Percentiles rank a stretch among this genome's conserved stretches.
phyloP scores from a whole-genome alignment of 176 grass and related monocot species.

The Tillandsia leiboldiana region DNA sequence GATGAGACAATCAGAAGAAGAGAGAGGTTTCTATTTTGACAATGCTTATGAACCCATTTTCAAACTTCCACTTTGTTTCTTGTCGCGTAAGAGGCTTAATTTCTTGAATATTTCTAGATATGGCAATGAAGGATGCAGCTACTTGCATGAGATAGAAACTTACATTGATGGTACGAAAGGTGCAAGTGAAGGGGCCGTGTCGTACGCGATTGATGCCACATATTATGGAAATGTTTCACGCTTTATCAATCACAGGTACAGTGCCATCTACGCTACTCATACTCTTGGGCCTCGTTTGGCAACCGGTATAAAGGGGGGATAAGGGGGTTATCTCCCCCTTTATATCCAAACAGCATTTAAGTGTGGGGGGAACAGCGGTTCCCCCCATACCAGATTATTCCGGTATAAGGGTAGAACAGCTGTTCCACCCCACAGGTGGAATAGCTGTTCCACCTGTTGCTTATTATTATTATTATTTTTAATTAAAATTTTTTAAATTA shows the following conservation, averaged over 20 bases:
- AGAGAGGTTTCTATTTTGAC: conserved; percentile 35
- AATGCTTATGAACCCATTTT: background rate
- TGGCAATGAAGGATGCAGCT: conserved; percentile 32
- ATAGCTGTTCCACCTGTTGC: no score
- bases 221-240: conserved; percentile 80
- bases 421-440: no score
- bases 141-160: conserved; percentile 53
- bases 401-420: no score
- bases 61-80: background rate
- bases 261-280: background rate
- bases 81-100: background rate
- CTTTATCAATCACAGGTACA: conserved; percentile 98
- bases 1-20: conserved; percentile 35
- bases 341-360: no score
- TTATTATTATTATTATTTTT: no score
- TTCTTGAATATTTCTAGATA: conserved; percentile 36
- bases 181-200: conserved; percentile 28
- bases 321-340: no score
- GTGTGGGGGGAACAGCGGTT: no score
- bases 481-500: no score
- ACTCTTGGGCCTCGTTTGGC: no score
- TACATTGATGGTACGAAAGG: conserved; percentile 47
- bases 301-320: no score
- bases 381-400: no score
- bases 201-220: conserved; percentile 65